Conservation (phyloP, 371 early-diverging fungal species). For the Mucor lusitanicus region DNA sequence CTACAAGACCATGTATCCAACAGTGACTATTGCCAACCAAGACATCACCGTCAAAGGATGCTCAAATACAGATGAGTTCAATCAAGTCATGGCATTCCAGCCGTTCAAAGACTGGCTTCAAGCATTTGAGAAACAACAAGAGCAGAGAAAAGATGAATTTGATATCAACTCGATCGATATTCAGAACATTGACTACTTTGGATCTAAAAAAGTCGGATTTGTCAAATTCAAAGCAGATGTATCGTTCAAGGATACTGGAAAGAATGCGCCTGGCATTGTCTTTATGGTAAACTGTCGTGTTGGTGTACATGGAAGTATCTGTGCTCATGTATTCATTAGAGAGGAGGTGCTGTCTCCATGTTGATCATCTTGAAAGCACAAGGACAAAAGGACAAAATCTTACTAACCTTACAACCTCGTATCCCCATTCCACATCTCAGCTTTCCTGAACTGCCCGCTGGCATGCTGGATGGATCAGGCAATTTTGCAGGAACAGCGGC, state of each 20-base stretch:
- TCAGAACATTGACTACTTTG: constrained; percentile 74
- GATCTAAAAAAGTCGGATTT: constrained; percentile 69
- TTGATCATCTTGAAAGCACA: constrained; percentile 62
- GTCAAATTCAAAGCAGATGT: constrained; percentile 72
- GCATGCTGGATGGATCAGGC: constrained; percentile 83
- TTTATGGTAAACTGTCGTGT: constrained; percentile 61
- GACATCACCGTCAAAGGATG: constrained; percentile 21
- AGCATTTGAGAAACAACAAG: constrained; percentile 50
- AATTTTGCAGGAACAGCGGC: constrained; percentile 74
- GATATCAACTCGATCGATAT: constrained; percentile 56
- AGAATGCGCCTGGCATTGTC: constrained; percentile 71
- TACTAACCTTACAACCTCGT: constrained; percentile 79
- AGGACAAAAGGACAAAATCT: constrained; percentile 43
- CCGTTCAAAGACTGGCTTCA: constrained; percentile 67
- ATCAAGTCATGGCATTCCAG: constrained; percentile 55
- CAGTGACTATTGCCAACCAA: constrained; percentile 34
- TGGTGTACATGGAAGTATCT: background rate
- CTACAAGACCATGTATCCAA: constrained; percentile 1
- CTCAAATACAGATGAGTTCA: constrained; percentile 10
- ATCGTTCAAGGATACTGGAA: constrained; percentile 45
- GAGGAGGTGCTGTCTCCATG: constrained; percentile 79
- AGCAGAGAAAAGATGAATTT: constrained; percentile 36
- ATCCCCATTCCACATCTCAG: constrained; percentile 64
- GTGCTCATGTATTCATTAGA: constrained; percentile 30
- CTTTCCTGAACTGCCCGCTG: constrained; percentile 82